Evolutionary conservation across 306 rosid species (phyloP).

Genomic region (Ormosia emarginata): DNA sequence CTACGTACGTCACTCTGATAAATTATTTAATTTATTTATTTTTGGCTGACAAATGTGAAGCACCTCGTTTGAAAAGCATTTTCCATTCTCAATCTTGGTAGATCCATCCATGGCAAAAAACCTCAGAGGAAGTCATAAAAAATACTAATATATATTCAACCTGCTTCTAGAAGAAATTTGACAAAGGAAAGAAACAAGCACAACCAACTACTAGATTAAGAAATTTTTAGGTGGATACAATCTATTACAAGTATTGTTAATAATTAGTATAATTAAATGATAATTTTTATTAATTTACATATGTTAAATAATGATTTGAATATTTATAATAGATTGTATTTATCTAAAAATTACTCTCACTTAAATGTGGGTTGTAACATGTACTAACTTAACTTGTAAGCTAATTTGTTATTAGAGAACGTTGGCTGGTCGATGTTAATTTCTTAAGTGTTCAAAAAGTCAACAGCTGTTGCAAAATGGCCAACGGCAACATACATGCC

Average conservation of each 20-base stretch:
- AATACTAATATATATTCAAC: not conserved
- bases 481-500: not conserved
- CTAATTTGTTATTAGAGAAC: too few relatives aligned
- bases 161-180: too few relatives aligned
- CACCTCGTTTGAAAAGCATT: constrained; percentile 1
- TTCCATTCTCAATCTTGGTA: not conserved
- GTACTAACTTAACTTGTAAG: not conserved
- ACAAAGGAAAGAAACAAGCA: too few relatives aligned
- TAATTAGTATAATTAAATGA: too few relatives aligned
- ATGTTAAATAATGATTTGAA: too few relatives aligned
- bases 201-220: too few relatives aligned
- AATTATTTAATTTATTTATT: not conserved
- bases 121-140: not conserved
- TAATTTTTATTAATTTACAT: too few relatives aligned
- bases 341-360: too few relatives aligned
- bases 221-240: too few relatives aligned
- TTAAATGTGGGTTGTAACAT: not conserved
- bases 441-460: not conserved
- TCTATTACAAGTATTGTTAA: too few relatives aligned
- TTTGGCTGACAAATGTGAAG: not conserved
- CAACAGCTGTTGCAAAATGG: not conserved
- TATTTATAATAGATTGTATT: too few relatives aligned
- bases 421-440: too few relatives aligned
- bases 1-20: not conserved
- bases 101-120: not conserved